Evolutionary conservation across 306 rosid species (phyloP).

Genomic region (Delonix regia): DNA sequence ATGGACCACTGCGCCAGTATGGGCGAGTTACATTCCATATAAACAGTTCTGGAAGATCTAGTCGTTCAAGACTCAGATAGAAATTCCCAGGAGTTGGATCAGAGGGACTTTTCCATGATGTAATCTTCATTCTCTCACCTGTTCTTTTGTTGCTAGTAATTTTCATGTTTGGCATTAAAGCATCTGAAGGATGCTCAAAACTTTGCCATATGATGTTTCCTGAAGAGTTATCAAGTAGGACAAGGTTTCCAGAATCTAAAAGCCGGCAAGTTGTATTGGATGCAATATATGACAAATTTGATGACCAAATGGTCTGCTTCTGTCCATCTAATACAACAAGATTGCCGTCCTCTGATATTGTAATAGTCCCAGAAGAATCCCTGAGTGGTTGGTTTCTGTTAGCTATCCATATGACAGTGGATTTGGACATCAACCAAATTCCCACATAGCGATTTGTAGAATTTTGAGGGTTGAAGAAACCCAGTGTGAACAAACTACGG

Average conservation of each 20-base stretch:
- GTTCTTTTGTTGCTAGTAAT: neutral
- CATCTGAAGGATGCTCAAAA: neutral
- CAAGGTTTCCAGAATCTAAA: slow-evolving; percentile 33
- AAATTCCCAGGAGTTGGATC: slow-evolving; percentile 15
- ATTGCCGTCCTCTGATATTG: neutral
- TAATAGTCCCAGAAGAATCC: neutral
- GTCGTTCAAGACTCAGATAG: neutral
- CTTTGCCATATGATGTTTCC: slow-evolving; percentile 1
- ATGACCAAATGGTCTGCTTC: neutral
- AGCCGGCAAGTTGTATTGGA: slow-evolving; percentile 23
- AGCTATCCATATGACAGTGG: neutral
- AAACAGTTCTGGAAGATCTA: slow-evolving; percentile 11
- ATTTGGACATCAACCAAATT: neutral
- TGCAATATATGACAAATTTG: slow-evolving; percentile 6
- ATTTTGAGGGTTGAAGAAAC: neutral
- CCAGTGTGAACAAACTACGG: neutral
- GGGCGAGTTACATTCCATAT: slow-evolving; percentile 27
- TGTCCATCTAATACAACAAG: neutral
- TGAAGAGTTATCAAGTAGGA: neutral
- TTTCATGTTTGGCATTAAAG: neutral
- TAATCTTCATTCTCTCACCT: neutral
- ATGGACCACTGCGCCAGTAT: neutral
- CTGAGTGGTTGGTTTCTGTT: neutral
- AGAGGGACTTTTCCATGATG: slow-evolving; percentile 13
- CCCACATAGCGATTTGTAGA: neutral